These are phyloP conservation scores for Syzygium aqueum DNA, from an alignment of 345 rosid species.

Conservation along the genomic window DNA sequence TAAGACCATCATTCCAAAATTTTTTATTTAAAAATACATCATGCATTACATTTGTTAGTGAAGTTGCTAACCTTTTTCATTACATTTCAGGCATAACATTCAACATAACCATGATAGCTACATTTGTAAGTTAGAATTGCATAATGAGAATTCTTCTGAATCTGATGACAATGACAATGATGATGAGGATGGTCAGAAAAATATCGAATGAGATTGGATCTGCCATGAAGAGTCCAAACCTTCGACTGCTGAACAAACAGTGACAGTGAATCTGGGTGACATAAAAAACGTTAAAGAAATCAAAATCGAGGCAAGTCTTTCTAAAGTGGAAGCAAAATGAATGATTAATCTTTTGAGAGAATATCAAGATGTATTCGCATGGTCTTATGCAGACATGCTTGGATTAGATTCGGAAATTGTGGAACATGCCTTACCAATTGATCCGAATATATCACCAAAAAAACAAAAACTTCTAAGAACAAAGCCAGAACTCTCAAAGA, in stretches of 20 bases:
- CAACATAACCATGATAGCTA: neutral
- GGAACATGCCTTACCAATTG: no score
- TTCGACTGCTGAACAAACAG: neutral
- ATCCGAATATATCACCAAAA: no score
- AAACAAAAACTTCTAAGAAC: no score
- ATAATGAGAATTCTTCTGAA: neutral
- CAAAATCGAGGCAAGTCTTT: neutral
- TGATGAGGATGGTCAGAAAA: neutral
- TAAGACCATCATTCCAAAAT: neutral
- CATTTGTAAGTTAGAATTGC: neutral
- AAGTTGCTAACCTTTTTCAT: neutral
- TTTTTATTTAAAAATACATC: no score
- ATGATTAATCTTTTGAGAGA: neutral
- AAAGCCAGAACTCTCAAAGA: no score
- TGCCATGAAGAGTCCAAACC: neutral
- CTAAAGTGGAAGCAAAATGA: neutral
- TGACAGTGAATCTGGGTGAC: neutral
- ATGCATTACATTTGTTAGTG: neutral
- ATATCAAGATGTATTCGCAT: no score
- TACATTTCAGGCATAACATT: no score
- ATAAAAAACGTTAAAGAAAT: neutral
- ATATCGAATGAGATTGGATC: neutral
- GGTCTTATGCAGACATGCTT: no score
- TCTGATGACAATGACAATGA: no score
- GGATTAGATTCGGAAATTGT: no score